Percentiles rank a stretch among this genome's conserved stretches.
Evolutionary conservation across 83 land plant species (phyloP).

Genomic region (Thuja plicata): DNA sequence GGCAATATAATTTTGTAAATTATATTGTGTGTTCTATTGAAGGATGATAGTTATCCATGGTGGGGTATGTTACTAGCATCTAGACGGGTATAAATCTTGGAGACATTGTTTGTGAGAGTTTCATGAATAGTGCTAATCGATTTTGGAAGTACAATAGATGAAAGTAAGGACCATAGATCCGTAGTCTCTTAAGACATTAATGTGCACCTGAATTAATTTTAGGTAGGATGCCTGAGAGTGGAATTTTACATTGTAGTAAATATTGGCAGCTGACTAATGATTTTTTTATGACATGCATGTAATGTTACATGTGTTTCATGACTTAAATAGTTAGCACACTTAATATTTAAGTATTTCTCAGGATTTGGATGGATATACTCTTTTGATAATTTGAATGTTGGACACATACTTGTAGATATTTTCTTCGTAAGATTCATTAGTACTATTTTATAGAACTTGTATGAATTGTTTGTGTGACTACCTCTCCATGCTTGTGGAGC

Average conservation of each 20-base stretch:
- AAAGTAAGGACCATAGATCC: constrained; percentile 54
- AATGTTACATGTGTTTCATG: constrained; percentile 1
- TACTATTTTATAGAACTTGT: constrained; percentile 8
- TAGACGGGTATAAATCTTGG: no score
- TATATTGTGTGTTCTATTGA: background rate
- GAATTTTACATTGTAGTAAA: background rate
- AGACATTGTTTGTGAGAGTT: no score
- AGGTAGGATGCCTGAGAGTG: constrained; percentile 30
- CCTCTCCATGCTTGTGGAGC: constrained; percentile 70
- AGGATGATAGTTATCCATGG: constrained; percentile 17
- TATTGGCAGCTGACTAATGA: background rate
- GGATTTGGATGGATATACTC: constrained; percentile 94
- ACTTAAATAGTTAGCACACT: constrained; percentile 17
- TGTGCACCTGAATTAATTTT: constrained; percentile 79
- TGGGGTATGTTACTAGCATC: constrained; percentile 21
- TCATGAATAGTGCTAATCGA: no score
- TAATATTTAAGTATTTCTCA: constrained; percentile 30
- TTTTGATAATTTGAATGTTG: constrained; percentile 95
- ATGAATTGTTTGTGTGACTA: constrained; percentile 6
- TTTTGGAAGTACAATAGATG: constrained; percentile 76
- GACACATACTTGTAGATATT: constrained; percentile 89
- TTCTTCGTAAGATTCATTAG: constrained; percentile 63
- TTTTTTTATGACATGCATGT: constrained; percentile 4
- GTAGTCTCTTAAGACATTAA: constrained; percentile 74
- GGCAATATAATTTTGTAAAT: background rate